Base-by-base conservation (phyloP, 208 protist species). In the Wallacemonas sp. region DNA sequence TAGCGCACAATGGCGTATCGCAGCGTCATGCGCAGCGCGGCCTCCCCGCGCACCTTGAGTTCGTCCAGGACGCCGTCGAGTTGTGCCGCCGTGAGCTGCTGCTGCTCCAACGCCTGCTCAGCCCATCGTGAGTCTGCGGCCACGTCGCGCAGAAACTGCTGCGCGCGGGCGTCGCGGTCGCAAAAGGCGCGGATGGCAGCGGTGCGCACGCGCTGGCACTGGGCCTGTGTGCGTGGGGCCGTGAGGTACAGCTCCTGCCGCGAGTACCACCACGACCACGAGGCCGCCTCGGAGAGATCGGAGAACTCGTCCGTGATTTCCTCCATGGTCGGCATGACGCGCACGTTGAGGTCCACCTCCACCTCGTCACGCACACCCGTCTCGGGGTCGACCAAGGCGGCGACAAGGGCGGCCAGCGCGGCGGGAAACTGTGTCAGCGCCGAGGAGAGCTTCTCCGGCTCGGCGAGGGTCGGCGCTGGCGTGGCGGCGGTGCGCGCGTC, bases 21-120 rank as follows among this genome's bases (percentile, higher is more conserved):
- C 8, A 77, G 66, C 22, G 73, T 45, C 10, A 63, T 33, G 55
- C 74, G 70, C 57, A 81, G 38, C 22, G 69, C 59, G 31, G 2
- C 33, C 16, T 70, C 46, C 5, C 69, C 59, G 8, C 44, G 49
- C 22, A 41, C 36, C 32, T 57, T 72, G 28, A 49, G 45, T 11
- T 65, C 52, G n/a, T 81, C 70, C 22, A 72, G 57, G 50, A 70
- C 62, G 14, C 44, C 29, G 33, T 70, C 66, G 4, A 81, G 65
- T 38, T 64, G 41, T 7, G 38, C 41, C 20, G 52, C n/a, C 12
- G 52, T 42, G 12, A 59, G 52, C 52, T 59, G 52, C 20, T 42
- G 26, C 52, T 59, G 52, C 32, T 59, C 52, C 14, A 25, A 29
- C 5, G 52, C 52, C 20, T 59, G 52, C n/a, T 59, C 52, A 18